Evolutionary conservation across 495 filamentous ascomycete species (phyloP).

Genomic region (Hypoxylon crocopeplum): DNA sequence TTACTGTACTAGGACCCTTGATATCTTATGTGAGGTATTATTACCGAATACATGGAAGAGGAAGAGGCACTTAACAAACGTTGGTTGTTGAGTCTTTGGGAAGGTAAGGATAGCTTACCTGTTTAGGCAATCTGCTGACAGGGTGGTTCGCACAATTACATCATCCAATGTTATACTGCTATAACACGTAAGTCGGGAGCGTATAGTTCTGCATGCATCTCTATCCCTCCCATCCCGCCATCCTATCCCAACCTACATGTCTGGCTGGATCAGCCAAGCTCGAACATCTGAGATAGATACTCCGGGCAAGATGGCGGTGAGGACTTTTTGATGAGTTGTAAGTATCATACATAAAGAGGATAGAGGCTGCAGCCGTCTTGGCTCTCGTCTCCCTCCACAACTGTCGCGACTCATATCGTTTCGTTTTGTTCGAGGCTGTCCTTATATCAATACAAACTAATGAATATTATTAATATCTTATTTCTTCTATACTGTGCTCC

Average conservation of each 20-base stretch:
- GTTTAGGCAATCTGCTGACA: slow-evolving; percentile 20
- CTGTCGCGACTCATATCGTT: slow-evolving; percentile 10
- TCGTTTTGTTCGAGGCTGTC: slow-evolving; percentile 1
- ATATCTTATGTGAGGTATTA: too few species aligned
- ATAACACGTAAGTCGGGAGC: slow-evolving; percentile 1
- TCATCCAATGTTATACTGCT: slow-evolving; percentile 13
- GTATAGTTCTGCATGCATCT: slow-evolving; percentile 12
- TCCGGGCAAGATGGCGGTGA: slow-evolving; percentile 31
- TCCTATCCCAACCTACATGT: slow-evolving; percentile 9
- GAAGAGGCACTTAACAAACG: too few species aligned
- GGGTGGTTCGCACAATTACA: slow-evolving; percentile 22
- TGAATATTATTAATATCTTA: slow-evolving; percentile 9
- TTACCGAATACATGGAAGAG: too few species aligned
- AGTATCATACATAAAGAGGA: slow-evolving; percentile 7
- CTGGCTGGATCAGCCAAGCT: slow-evolving; percentile 22
- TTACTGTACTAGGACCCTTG: too few species aligned
- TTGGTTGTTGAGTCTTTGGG: too few species aligned
- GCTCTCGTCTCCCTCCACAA: slow-evolving; percentile 9
- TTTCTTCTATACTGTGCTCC: neutral
- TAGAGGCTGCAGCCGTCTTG: slow-evolving; percentile 16
- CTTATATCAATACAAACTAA: slow-evolving; percentile 17
- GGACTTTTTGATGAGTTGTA: neutral
- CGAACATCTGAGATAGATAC: slow-evolving; percentile 19
- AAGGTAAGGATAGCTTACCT: slow-evolving; percentile 17
- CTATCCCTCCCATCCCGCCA: too few species aligned